Evolutionary conservation across 257 asterid genomes (phyloP), one percentile per base, ranked within the genome.

Genomic region (Echium plantagineum): DNA sequence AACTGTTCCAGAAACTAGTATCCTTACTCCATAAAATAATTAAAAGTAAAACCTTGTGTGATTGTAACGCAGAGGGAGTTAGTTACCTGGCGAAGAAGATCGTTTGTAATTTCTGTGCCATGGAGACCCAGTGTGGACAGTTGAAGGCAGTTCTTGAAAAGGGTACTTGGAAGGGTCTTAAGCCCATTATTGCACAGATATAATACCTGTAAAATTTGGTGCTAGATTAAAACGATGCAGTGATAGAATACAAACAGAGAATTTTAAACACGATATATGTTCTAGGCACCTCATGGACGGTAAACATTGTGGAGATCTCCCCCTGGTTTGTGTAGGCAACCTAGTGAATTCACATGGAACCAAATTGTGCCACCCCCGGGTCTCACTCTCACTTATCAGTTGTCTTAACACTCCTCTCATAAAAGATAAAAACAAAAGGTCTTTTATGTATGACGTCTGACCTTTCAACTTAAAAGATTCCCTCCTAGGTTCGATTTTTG

Each of bases 91-190:
- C 95, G 88, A 52, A 91, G 94, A 75, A 76, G 62, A 74, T 91
- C 95, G 53, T 66, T 77, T 16, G 98, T 88, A 65, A 91, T 81
- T 75, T 88, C 85, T 22, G 98, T 87, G 48, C 83, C 85, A 68
- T 91, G 98, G 58, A 91, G 85, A 75, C 85, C 95, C 69, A 91
- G 77, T n/a, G 63, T 80, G 9, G 95, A 80, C 55, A 90, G 98
- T 72, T 90, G 83, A 21, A 22, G 55, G 76, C 98, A 90, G 74
- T 22, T 67, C 69, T 66, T 77, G 60, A 90, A 83, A 56, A 90
- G 75, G 51, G 68, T 72, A 32, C 21, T 73, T 6, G 96, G 98
- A 21, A 90, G 94, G 64, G 85, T 80, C 64, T 66, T 80, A 60
- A 90, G 76, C 63, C 94, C 96, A 52, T 85, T 90, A 80, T 90